Base-by-base conservation (phyloP, 2,329 filamentous ascomycete genomes). In the Aspergillus clavatus region DNA sequence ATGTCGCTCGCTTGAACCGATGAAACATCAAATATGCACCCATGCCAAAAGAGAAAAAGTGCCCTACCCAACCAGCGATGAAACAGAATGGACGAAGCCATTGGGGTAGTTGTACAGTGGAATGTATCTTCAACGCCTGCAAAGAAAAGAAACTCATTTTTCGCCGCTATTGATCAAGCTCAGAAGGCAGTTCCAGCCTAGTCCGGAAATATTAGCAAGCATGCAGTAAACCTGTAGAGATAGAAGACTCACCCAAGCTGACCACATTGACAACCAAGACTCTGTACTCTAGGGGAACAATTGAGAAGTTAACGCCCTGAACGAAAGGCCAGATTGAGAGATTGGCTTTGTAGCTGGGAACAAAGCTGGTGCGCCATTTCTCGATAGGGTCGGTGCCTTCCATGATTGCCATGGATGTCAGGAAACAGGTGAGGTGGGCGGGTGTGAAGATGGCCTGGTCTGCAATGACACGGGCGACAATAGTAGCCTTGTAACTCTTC, bases 291-390 rank as follows among this genome's bases (percentile, higher is more conserved):
- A 94, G 74, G 39, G 90, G 90, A 52, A 95, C 80, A 53, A 93
- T 79, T 60, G 86, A 85, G 72, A 96, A 96, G 75, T 96, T 96
- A 61, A 84, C 76, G 43, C 84, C 74, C 73, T 96, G 90, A 45
- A 94, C 88, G 56, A 73, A 74, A 3, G 90, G 90, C 90, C 90
- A 96, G 45, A 96, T 69, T 73, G 88, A 79, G 77, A 88, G 89
- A 73, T 95, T 96, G 65, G 87, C 84, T 66, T 78, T 78, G 60
- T 95, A 79, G 24, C 87, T 86, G 10, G 79, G 76, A 54, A 71
- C 68, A 71, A 89, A 96, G 48, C 79, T 85, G 59, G 78, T 81
- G 48, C 80, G 70, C 44, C 93, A 75, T 71, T 91, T 90, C 60
- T 89, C 80, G 57, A 72, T 68, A 1, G 81, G 80, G 54, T 76